Percentiles rank a stretch among this genome's conserved stretches.
Conservation (phyloP, 352 stramenopile genomes). For the Plasmopara viticola region DNA sequence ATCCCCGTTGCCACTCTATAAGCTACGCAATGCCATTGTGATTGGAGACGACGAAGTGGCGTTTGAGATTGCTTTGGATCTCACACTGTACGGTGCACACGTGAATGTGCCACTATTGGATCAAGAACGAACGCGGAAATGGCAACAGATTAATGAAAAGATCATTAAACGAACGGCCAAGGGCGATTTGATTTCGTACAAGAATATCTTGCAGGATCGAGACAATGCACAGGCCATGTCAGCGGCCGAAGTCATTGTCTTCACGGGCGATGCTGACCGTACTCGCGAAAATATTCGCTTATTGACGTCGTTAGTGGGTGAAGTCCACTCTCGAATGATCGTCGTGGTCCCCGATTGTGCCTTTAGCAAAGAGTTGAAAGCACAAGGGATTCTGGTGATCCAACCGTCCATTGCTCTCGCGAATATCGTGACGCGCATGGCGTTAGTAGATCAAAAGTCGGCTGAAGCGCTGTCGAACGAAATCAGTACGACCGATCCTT, state of each 20-base stretch:
- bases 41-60: slow-evolving; percentile 54
- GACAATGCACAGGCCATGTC: slow-evolving; percentile 32
- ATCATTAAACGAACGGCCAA: slow-evolving; percentile 45
- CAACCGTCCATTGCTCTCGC: slow-evolving; percentile 59
- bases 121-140: slow-evolving; percentile 46
- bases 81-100: slow-evolving; percentile 51
- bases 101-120: slow-evolving; percentile 56
- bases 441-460: slow-evolving; percentile 41
- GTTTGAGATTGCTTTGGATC: slow-evolving; percentile 52
- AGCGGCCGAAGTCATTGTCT: slow-evolving; percentile 49
- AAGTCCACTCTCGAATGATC: slow-evolving; percentile 45
- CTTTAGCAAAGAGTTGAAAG: slow-evolving; percentile 43
- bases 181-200: slow-evolving; percentile 54
- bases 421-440: slow-evolving; percentile 61
- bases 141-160: slow-evolving; percentile 52
- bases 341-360: slow-evolving; percentile 39
- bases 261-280: slow-evolving; percentile 42
- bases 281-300: slow-evolving; percentile 45
- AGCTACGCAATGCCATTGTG: slow-evolving; percentile 45
- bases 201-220: slow-evolving; percentile 51
- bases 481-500: slow-evolving; percentile 40
- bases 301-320: slow-evolving; percentile 34
- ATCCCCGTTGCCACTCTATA: slow-evolving; percentile 39
- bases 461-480: slow-evolving; percentile 33
- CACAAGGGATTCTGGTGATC: slow-evolving; percentile 48